Base-by-base conservation (phyloP, 2,329 filamentous ascomycete genomes). In the Aureobasidium vineae region DNA sequence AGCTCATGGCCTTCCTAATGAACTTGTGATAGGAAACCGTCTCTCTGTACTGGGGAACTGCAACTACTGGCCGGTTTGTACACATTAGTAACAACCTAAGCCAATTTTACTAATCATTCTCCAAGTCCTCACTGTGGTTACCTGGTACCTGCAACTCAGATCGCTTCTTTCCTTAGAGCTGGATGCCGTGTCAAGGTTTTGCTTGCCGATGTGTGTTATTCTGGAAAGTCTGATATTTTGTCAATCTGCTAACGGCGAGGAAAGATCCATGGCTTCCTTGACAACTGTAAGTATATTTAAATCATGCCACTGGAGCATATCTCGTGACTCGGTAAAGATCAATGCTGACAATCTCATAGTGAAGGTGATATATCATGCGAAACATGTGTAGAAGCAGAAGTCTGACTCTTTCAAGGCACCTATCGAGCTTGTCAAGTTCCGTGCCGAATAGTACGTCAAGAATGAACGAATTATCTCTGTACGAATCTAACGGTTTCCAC, bases 111-210 rank as follows among this genome's bases (percentile, higher is more conserved):
- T 53, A 4, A 53, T 15, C 5, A 1, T 11, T 11, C 10, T n/a
- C 11, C 10, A 13, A 53, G 50, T 68, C 92, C 92, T 65, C 93
- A 97, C 78, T 90, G 87, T 76, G 93, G 91, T 71, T 97, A 97
- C 83, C 91, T 96, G 69, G 90, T 95, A 11, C 89, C 92, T 6
- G 89, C 90, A 72, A 86, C 96, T 75, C 97, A 97, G 79, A 90
- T 97, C 69, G 92, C 92, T 45, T 89, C 97, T 76, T 87, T 96
- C 73, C 86, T 97, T 40, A 85, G 86, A 41, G 92, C 94, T 36
- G 92, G 90, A 43, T 97, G 92, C 80, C 86, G 92, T 68, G 87
- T 78, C 69, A 77, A 72, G 66, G 71, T 80, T 47, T 73, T 81
- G 45, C 70, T 78, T 16, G 76, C 75, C 26, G 61, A 65, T 56